Evolutionary conservation across 2,329 filamentous ascomycete species (phyloP).

Genomic region (Venturia effusa): DNA sequence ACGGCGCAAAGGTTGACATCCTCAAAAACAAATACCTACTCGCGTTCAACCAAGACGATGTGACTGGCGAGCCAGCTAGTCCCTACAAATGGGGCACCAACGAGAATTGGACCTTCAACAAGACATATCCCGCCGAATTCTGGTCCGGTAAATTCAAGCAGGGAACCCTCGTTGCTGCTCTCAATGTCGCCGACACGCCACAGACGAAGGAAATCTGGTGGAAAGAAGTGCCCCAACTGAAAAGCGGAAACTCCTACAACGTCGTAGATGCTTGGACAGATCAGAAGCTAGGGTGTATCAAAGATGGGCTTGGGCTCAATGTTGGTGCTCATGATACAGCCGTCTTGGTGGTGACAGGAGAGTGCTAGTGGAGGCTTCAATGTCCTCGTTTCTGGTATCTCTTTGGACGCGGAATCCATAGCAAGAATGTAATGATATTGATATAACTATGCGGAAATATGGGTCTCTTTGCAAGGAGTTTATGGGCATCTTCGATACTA

Average conservation of each 20-base stretch:
- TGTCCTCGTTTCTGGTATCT: not conserved
- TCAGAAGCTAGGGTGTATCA: constrained; percentile 21
- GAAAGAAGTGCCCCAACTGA: constrained; percentile 34
- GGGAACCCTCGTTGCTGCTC: constrained; percentile 37
- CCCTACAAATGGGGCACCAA: constrained; percentile 39
- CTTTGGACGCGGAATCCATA: not conserved
- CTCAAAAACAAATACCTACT: constrained; percentile 31
- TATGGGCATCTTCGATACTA: not conserved
- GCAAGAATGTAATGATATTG: not conserved
- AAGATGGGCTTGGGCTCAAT: not conserved
- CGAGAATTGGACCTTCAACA: constrained; percentile 39
- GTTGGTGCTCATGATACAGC: constrained; percentile 6
- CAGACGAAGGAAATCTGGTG: constrained; percentile 29
- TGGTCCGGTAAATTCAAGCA: constrained; percentile 34
- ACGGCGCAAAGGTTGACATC: constrained; percentile 28
- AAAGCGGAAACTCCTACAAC: constrained; percentile 21
- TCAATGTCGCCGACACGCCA: constrained; percentile 32
- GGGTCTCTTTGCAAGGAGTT: not conserved
- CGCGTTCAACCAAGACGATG: constrained; percentile 34
- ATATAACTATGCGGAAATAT: not conserved
- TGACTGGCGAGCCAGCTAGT: constrained; percentile 28
- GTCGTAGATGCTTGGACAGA: constrained; percentile 39
- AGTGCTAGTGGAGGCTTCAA: not conserved
- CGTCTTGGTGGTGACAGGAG: constrained; percentile 3
- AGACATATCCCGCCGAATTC: constrained; percentile 37